A percentile compares a stretch with the other conserved stretches of the same genome.
Evolutionary conservation across 1,284 basidiomycete genomes (phyloP).

Genomic region (Rhodotorula sp.): DNA sequence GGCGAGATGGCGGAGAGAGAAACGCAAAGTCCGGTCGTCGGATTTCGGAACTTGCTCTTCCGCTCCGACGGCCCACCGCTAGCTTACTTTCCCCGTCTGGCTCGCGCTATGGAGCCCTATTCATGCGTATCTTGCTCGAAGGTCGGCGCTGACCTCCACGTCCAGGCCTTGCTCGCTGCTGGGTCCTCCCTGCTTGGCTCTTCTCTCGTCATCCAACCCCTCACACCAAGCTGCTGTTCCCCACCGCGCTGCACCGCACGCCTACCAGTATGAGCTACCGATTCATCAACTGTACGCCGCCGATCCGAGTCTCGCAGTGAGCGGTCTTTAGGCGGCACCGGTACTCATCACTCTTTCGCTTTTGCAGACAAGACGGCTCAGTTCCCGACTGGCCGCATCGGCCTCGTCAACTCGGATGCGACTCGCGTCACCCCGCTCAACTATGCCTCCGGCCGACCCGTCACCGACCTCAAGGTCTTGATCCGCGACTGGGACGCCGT

Average conservation of each 20-base stretch:
- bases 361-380: not conserved
- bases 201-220: too few species aligned
- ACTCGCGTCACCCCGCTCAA: constrained; percentile 34
- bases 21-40: too few species aligned
- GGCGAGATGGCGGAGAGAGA: too few species aligned
- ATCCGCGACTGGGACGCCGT: constrained; percentile 43
- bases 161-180: too few species aligned
- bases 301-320: not conserved
- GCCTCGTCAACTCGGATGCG: constrained; percentile 31
- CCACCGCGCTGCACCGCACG: not conserved
- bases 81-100: too few species aligned
- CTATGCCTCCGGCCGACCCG: constrained; percentile 37
- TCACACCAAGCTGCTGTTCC: too few species aligned
- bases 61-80: too few species aligned
- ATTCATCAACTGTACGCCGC: not conserved
- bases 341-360: not conserved
- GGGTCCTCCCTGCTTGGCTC: too few species aligned
- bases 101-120: too few species aligned
- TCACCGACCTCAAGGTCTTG: constrained; percentile 38
- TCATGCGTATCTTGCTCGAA: too few species aligned
- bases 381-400: constrained; percentile 22
- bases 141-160: too few species aligned
- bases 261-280: not conserved
- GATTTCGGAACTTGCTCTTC: too few species aligned
- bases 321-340: not conserved